Conservation (phyloP, 1,284 basidiomycete species). For the Schizophyllum commune region DNA sequence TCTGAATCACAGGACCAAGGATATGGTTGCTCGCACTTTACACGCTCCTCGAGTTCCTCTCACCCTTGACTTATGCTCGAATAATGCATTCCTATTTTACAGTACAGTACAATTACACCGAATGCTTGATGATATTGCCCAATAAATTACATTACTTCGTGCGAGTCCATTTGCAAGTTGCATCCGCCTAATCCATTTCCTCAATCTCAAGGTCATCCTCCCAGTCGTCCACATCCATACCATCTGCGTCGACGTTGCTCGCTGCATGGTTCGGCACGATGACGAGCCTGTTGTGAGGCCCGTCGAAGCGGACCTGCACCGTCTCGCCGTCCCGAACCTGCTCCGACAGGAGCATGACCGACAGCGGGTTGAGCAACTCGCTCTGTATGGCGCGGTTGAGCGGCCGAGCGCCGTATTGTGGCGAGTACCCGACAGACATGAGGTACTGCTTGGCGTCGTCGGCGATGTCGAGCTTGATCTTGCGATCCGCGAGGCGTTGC, state of each 20-base stretch:
- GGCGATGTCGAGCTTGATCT: conserved; percentile 76
- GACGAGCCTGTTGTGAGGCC: conserved; percentile 72
- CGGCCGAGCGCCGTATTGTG: conserved; percentile 85
- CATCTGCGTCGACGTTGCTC: conserved; percentile 27
- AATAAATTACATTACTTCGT: neutral
- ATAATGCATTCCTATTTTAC: too few species aligned
- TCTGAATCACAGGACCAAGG: too few species aligned
- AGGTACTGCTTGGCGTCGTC: conserved; percentile 78
- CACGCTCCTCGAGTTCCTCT: too few species aligned
- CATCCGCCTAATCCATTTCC: conserved; percentile 60
- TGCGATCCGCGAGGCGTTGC: conserved; percentile 70
- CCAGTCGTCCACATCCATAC: conserved; percentile 57
- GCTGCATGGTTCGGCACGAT: conserved; percentile 85
- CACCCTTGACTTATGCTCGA: too few species aligned
- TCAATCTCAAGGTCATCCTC: conserved; percentile 62
- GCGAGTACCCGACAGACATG: conserved; percentile 78
- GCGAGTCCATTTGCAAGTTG: neutral
- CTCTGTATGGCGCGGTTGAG: conserved; percentile 89
- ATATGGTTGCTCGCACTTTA: too few species aligned
- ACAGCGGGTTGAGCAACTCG: conserved; percentile 90
- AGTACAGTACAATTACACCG: too few species aligned
- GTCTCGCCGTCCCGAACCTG: conserved; percentile 78
- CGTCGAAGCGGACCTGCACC: conserved; percentile 76
- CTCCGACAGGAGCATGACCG: conserved; percentile 81
- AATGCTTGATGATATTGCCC: too few species aligned